Evolutionary conservation across 2,329 filamentous ascomycete genomes (phyloP), one percentile per base, ranked within the genome.

Genomic region (Diaporthe sp.): DNA sequence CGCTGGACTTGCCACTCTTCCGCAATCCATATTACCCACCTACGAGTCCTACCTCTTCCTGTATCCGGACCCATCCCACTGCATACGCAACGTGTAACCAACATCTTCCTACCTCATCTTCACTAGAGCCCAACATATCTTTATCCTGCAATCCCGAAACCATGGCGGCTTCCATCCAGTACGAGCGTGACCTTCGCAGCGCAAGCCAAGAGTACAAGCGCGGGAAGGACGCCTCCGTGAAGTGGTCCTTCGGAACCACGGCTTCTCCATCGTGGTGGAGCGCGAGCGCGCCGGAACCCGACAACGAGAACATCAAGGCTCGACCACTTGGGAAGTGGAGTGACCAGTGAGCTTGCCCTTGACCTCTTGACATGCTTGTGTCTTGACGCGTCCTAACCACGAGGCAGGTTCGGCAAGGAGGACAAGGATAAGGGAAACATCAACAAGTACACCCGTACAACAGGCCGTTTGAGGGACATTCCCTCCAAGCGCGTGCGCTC

Each of bases 111-210:
- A 71, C 44, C 47, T 75, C 22, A 25, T 42, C 37, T 34, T 44
- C 63, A 37, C 34, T 57, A 57, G 20, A 63, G 37, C 7, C 42
- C 67, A 39, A 57, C 73, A 71, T 20, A 53, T 22, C 57, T 22
- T 25, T 49, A n/a, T 61, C n/a, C 28, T 37, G 7, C 31, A 31
- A 34, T 13, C 2, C 25, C 34, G 42, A 55, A 77, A 75, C 9
- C 67, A 83, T 82, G 81, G 77, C 81, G 44, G 73, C 79, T 75
- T 61, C 74, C 25, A 75, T 78, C 57, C 81, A 83, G 77, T 81
- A 78, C 76, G 82, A 85, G 77, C 85, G 86, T 75, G 87, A 88
- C 79, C 79, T 88, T 51, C 86, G 87, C 81, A 84, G 85, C 80
- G 82, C 81, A 71, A 81, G 83, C 76, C 84, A 84, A 76, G 85